Base-by-base conservation (phyloP, 768 basidiomycete species). In the Trametes cubensis region DNA sequence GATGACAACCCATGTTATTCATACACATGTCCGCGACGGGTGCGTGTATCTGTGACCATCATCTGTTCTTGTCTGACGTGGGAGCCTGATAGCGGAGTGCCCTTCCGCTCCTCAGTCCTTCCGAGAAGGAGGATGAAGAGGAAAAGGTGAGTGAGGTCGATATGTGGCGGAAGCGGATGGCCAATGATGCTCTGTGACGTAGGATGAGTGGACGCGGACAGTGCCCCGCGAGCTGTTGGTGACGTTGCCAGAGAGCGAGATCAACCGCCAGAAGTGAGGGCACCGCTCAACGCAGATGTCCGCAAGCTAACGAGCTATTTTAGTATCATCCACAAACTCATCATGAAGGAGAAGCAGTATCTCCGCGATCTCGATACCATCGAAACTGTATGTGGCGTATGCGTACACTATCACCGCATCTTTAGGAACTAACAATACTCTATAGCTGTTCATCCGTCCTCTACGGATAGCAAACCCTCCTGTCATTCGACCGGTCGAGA, bases 261-360 rank as follows among this genome's bases (percentile, higher is more conserved):
- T 94, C 62, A 87, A 83, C 62, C 85, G 95, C 34, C 95, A 98
- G 78, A 89, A 84, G 81, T 83, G 68, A 20, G 76, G 17, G 21
- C 15, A 2, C 4, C 40, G 23, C 60, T 17, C 41, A 21, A 25
- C 2, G n/a, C n/a, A 21, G 20, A 57, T 30, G 48, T 14, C 23
- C 7, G 48, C 56, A 64, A 17, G 64, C 46, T 49, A 28, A 65
- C 18, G 23, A 17, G 20, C 28, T 39, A 23, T 49, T 38, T 20
- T 62, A 84, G 83, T 45, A 82, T 88, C 69, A 95, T 99, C 58
- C 88, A 90, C 71, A 94, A 93, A 70, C 83, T 95, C 40, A 92
- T 98, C 66, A 81, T 81, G 65, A 88, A 92, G 67, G 96, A 98
- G 72, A 87, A 93, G 65, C 89, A 94, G 69, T 97, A 95, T 71